Evolutionary conservation across 441 rosid genomes (phyloP), one percentile per base, ranked within the genome.

Genomic region (Populus hybrid): DNA sequence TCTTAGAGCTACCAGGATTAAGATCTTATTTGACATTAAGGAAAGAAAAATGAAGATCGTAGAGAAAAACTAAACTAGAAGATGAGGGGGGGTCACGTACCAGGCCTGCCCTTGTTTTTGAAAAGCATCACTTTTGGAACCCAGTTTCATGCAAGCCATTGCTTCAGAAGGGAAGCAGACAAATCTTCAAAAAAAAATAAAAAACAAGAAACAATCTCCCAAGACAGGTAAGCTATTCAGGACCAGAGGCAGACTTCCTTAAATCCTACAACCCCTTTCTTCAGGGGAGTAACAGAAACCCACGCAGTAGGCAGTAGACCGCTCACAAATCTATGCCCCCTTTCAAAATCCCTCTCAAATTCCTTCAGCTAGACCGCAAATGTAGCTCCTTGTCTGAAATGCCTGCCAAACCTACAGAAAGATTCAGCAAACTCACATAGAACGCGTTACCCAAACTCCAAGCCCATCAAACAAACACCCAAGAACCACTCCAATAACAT

Each of bases 61-160:
- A 34, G 64, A 64, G 70, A 76, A 75, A 46, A 7, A 70, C 59
- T 35, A 78, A 82, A 76, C 35, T 12, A 68, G 35, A 28, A 79
- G 67, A 77, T 28, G 71, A 75, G 20, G 34, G 78, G 46, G 20
- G 7, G 63, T 38, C 36, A 28, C 89, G 81, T 91, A 95, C 99
- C 99, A 95, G 74, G 99, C 96, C 81, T 93, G 99, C 80, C 99
- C 99, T 83, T 90, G 97, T 87, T 92, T 89, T 80, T 89, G 94
- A 80, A 93, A 93, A 53, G 98, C 93, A 88, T 93, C 98, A 86
- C 78, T 84, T 87, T 95, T 95, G 80, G 98, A 95, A 73, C 99
- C 99, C 83, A 95, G 84, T 83, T 95, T 95, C 90, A 91, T 79
- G 73, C 97, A 95, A 79, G 99, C 91, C 99, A 95, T 94, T 78